Percentiles rank a stretch among this genome's conserved stretches.
Conservation (phyloP, 768 basidiomycete species). For the Suillus alpinus region DNA sequence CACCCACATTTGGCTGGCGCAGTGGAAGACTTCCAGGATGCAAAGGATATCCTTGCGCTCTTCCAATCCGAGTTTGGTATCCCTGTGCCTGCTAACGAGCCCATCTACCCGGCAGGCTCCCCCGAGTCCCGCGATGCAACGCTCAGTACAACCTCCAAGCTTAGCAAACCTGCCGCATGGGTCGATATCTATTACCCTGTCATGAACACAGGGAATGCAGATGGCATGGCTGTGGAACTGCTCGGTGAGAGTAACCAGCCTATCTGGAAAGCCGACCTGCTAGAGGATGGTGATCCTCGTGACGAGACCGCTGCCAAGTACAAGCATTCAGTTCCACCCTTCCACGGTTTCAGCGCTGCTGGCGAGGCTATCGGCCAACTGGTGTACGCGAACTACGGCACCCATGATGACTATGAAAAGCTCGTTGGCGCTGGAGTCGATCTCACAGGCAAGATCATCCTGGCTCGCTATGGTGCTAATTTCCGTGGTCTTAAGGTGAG, state of each 20-base stretch:
- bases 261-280: conserved; percentile 69
- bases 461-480: conserved; percentile 71
- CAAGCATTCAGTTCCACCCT: conserved; percentile 68
- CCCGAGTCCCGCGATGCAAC: conserved; percentile 66
- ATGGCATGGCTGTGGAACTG: conserved; percentile 66
- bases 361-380: conserved; percentile 71
- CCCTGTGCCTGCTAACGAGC: conserved; percentile 34
- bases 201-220: conserved; percentile 63
- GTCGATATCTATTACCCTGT: conserved; percentile 88
- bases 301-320: conserved; percentile 74
- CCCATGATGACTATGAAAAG: conserved; percentile 64
- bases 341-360: conserved; percentile 79
- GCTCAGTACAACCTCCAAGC: conserved; percentile 45
- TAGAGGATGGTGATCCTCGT: conserved; percentile 64
- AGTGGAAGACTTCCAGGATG: conserved; percentile 56
- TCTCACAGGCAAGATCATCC: conserved; percentile 73
- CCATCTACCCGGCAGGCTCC: conserved; percentile 73
- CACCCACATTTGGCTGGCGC: conserved; percentile 76
- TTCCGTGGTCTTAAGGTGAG: conserved; percentile 85
- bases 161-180: conserved; percentile 64
- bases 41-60: conserved; percentile 61
- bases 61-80: conserved; percentile 68
- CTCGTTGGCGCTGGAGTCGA: conserved; percentile 65
- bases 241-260: conserved; percentile 51
- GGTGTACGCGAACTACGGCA: conserved; percentile 81